Percentiles rank a stretch among this genome's conserved stretches.
phyloP scores from a whole-genome alignment of 2,329 filamentous ascomycete species.

The Exophiala calicioides region DNA sequence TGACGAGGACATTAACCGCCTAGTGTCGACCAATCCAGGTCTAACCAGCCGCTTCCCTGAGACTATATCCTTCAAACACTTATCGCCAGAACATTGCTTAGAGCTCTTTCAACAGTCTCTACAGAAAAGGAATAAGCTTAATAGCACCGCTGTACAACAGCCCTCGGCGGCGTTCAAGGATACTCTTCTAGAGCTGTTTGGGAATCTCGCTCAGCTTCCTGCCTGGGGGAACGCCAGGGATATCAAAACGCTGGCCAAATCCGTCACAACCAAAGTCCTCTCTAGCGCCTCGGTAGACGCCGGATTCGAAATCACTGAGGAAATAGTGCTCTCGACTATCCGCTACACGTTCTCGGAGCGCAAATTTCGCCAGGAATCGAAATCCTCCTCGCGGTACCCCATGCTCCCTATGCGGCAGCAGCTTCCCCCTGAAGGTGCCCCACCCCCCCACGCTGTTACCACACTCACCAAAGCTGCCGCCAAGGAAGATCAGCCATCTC shows the following conservation, averaged over 20 bases:
- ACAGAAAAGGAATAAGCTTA: slow-evolving; percentile 1
- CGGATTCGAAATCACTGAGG: background rate
- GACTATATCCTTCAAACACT: slow-evolving; percentile 31
- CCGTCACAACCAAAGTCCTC: slow-evolving; percentile 4
- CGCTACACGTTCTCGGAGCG: background rate
- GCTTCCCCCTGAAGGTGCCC: background rate
- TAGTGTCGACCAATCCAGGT: slow-evolving; percentile 14
- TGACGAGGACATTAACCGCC: slow-evolving; percentile 17
- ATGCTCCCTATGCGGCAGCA: background rate
- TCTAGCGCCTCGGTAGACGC: background rate
- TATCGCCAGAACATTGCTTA: slow-evolving; percentile 49
- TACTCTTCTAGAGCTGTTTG: slow-evolving; percentile 13
- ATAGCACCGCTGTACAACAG: slow-evolving; percentile 3
- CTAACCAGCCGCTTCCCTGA: slow-evolving; percentile 19
- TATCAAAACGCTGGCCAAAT: slow-evolving; percentile 14
- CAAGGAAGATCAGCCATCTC: background rate
- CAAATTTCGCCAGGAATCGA: background rate
- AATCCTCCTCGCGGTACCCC: background rate
- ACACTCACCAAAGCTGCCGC: background rate
- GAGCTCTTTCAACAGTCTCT: slow-evolving; percentile 41
- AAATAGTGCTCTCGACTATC: background rate
- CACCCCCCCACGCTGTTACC: background rate
- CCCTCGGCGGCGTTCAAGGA: background rate
- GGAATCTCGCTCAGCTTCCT: background rate
- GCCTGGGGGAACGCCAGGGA: slow-evolving; percentile 23